phyloP scores from a whole-genome alignment of 768 basidiomycete species.

The Pisolithus tinctorius region DNA sequence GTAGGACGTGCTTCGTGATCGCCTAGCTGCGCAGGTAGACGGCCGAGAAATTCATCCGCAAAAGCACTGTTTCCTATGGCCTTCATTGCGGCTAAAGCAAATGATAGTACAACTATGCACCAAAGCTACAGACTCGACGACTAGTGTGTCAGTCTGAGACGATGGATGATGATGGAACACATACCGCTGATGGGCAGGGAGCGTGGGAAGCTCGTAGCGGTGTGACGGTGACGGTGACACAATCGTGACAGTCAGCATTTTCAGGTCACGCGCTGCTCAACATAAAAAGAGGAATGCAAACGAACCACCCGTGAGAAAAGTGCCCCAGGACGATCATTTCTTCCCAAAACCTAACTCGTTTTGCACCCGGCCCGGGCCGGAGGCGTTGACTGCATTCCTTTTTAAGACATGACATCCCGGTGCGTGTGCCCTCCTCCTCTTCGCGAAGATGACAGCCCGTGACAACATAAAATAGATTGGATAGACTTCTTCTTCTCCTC shows the following conservation, averaged over 20 bases:
- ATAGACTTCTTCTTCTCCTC: conserved; percentile 91
- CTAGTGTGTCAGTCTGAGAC: no score
- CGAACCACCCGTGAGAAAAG: conserved; percentile 39
- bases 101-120: no score
- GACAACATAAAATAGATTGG: conserved; percentile 55
- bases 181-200: neutral
- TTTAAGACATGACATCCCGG: conserved; percentile 73
- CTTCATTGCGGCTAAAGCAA: neutral
- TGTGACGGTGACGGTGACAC: conserved; percentile 3
- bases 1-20: neutral
- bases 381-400: conserved; percentile 49
- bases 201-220: conserved; percentile 9
- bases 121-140: no score
- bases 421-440: conserved; percentile 22
- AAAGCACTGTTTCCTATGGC: neutral
- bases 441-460: neutral
- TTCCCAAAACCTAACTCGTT: conserved; percentile 36
- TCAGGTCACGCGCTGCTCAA: conserved; percentile 38
- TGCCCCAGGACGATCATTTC: conserved; percentile 41
- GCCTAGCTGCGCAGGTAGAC: neutral
- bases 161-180: no score
- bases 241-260: conserved; percentile 18
- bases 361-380: conserved; percentile 32
- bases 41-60: neutral
- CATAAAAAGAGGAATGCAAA: conserved; percentile 57